phyloP scores from a whole-genome alignment of 179 eudicot genomes.

The Patellifolia procumbens region DNA sequence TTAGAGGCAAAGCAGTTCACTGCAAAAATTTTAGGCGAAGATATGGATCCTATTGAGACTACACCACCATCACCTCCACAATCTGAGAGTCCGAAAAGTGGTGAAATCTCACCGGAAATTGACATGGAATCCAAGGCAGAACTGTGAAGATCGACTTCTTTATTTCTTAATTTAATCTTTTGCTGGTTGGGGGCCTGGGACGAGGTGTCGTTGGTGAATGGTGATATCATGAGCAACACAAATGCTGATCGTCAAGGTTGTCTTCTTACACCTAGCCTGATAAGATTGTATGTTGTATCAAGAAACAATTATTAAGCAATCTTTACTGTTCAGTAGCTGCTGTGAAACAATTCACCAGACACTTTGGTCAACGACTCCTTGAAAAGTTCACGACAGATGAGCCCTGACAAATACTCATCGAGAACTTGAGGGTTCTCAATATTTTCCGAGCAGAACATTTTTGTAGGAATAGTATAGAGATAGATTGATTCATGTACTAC shows the following conservation, averaged over 20 bases:
- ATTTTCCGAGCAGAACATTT: slow-evolving; percentile 3
- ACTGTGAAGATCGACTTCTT: slow-evolving; percentile 24
- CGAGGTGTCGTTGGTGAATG: not conserved
- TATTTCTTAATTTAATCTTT: too few species aligned
- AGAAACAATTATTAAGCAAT: not conserved
- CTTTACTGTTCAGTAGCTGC: not conserved
- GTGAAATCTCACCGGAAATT: slow-evolving; percentile 14
- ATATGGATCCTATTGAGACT: slow-evolving; percentile 43
- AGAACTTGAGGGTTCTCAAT: not conserved
- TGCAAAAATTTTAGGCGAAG: slow-evolving; percentile 70
- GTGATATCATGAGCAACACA: not conserved
- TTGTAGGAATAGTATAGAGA: slow-evolving; percentile 9
- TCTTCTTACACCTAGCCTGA: not conserved
- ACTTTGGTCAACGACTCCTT: not conserved
- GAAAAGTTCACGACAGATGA: not conserved
- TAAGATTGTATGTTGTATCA: not conserved
- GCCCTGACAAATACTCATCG: not conserved
- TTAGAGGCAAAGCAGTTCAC: slow-evolving; percentile 81
- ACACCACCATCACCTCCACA: slow-evolving; percentile 33
- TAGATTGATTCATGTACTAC: not conserved
- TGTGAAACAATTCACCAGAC: not conserved
- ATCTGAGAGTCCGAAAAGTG: slow-evolving; percentile 6
- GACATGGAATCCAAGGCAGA: slow-evolving; percentile 56
- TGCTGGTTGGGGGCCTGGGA: not conserved
- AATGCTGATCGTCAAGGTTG: not conserved